Evolutionary conservation across 2,329 filamentous ascomycete genomes (phyloP), one percentile per base, ranked within the genome.

Genomic region (Myriangium duriaei): DNA sequence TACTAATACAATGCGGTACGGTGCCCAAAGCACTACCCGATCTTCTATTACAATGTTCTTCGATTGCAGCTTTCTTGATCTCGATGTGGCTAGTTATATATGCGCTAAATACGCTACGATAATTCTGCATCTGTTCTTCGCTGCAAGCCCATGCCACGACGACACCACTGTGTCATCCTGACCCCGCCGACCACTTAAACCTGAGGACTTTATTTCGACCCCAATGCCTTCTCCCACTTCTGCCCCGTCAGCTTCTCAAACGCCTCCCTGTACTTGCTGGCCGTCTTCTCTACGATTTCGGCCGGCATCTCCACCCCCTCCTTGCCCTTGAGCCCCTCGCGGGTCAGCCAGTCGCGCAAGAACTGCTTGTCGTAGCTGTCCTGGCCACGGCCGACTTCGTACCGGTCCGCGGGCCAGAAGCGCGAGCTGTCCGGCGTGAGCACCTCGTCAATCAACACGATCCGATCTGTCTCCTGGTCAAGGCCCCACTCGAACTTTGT

Each of bases 381-480:
- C 64, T 92, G 85, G 40, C 80, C 71, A 44, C 68, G 69, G 2
- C 87, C 86, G 12, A 81, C 60, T 54, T 76, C 70, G 55, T 88
- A 92, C 32, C 68, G 68, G 30, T 76, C 76, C 45, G 71, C 74
- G 1, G 78, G 77, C 87, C 88, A 96, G 69, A 94, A 94, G 11
- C 87, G 74, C 35, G 81, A 88, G 47, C 58, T 64, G 46, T 69
- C 67, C 2, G 86, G 85, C 5, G 85, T 92, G 43, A 93, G 64
- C 14, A 92, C 83, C 63, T 93, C 85, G 53, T 93, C 85, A 4
- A 86, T 75, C 36, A 88, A 66, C 24, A 86, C 73, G 5, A 91
- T 69, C 50, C 81, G 72, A 43, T 74, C 69, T 2, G 72, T 76
- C 40, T 62, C 68, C 45, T 72, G 67, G 47, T 60, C 54, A 12